These are phyloP conservation scores for Kwoniella shivajii DNA, from an alignment of 1,284 basidiomycete species.

Conservation along the genomic window DNA sequence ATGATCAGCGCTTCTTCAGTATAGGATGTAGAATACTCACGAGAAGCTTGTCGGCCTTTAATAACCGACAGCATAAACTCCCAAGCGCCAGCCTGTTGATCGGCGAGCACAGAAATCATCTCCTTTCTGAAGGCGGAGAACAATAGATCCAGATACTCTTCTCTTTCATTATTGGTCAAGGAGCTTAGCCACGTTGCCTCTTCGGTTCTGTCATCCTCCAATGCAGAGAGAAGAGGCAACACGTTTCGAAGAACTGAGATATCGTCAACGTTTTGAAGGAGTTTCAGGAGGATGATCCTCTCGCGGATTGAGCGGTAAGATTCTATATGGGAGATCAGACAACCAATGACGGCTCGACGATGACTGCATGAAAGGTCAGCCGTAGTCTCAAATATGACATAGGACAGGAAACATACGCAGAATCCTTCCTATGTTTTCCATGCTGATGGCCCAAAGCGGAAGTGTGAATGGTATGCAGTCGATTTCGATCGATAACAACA, in stretches of 20 bases:
- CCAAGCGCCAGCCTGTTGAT: slow-evolving; percentile 29
- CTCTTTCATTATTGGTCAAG: slow-evolving; percentile 12
- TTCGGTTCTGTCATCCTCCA: slow-evolving; percentile 23
- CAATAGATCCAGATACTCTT: slow-evolving; percentile 32
- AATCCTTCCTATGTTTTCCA: slow-evolving; percentile 63
- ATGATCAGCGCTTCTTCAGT: background rate
- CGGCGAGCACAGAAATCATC: slow-evolving; percentile 25
- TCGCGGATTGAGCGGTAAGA: slow-evolving; percentile 61
- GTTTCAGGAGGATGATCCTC: slow-evolving; percentile 64
- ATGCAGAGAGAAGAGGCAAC: slow-evolving; percentile 62
- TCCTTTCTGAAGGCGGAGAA: slow-evolving; percentile 23
- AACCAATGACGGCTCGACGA: slow-evolving; percentile 75
- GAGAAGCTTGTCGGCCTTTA: background rate
- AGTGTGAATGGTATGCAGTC: slow-evolving; percentile 66
- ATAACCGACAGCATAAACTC: slow-evolving; percentile 25
- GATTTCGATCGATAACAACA: slow-evolving; percentile 68
- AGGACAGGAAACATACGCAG: slow-evolving; percentile 58
- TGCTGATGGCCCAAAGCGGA: slow-evolving; percentile 58
- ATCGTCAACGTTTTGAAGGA: slow-evolving; percentile 66
- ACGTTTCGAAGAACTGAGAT: slow-evolving; percentile 64
- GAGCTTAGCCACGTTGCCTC: slow-evolving; percentile 29
- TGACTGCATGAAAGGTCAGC: slow-evolving; percentile 58
- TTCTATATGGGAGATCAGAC: slow-evolving; percentile 77
- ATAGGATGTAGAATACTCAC: background rate
- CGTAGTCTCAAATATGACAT: too few species aligned